Evolutionary conservation across 495 filamentous ascomycete genomes (phyloP), one percentile per base, ranked within the genome.

Genomic region (Talaromyces adpressus): DNA sequence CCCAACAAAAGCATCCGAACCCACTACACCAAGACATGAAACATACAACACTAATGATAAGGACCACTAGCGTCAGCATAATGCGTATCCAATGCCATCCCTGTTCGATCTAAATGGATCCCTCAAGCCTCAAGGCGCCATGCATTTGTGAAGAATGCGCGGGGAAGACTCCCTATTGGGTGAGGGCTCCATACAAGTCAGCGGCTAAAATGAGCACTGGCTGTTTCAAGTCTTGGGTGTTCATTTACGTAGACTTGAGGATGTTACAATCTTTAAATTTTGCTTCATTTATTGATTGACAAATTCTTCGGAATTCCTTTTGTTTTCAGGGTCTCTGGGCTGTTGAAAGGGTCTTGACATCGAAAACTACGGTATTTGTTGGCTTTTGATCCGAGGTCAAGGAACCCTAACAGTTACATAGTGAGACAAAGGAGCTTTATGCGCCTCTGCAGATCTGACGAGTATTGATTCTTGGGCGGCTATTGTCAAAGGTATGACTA

Each of bases 71-170:
- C 18, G 45, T 49, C 45, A 18, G n/a, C 5, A 20, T 12, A 49
- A 41, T 41, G 36, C 36, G 36, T 41, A 16, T 41, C 12, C 36
- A 41, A 41, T 41, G 49, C 49, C 49, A 53, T 22, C 49, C 23
- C 18, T 56, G 52, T 56, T 56, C 27, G 52, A 56, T 56, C 52
- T 56, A 4, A 56, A 56, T 56, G 7, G 11, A 16, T 6, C 27
- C 27, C 52, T 3, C 22, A 29, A 11, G 41, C 29, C 29, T 7
- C 29, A 30, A 30, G 45, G 45, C 36, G 36, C 45, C 45, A 49
- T 18, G 45, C 45, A 49, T 56, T 56, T 56, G 52, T 56, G 52
- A 56, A 56, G 52, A 56, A 56, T 22, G 52, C n/a, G 20, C 4
- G 22, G 27, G 27, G 27, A 27, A 56, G 52, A 29, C 6, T n/a